These are phyloP conservation scores for Wickerhamiella galacta DNA, from an alignment of 805 yeast species.

Conservation along the genomic window DNA sequence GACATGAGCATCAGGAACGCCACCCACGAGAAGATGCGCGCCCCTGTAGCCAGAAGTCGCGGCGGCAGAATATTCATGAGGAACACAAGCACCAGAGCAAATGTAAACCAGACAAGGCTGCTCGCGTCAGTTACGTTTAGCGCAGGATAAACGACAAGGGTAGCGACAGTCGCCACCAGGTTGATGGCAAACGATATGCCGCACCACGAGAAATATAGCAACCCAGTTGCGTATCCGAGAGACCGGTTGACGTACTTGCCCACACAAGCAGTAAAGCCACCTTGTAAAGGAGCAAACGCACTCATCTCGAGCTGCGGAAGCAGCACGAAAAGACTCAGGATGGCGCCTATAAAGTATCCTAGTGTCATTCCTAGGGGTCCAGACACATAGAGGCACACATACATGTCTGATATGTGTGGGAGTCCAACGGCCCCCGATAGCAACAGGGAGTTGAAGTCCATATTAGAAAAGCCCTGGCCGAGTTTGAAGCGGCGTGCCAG, in stretches of 20 bases:
- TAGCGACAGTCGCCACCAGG: slow-evolving; percentile 54
- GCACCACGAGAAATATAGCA: slow-evolving; percentile 29
- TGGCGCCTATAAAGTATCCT: slow-evolving; percentile 6
- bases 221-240: slow-evolving; percentile 39
- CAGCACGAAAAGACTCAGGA: slow-evolving; percentile 4
- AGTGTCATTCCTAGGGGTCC: slow-evolving; percentile 11
- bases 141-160: slow-evolving; percentile 46
- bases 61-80: slow-evolving; percentile 3
- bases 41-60: slow-evolving; percentile 1
- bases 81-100: slow-evolving; percentile 5
- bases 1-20: neutral
- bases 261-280: slow-evolving; percentile 45
- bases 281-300: slow-evolving; percentile 36
- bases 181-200: slow-evolving; percentile 46
- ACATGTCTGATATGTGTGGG: slow-evolving; percentile 5
- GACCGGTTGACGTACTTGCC: slow-evolving; percentile 43
- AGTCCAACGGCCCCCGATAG: slow-evolving; percentile 9
- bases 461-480: too few relatives aligned
- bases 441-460: slow-evolving; percentile 9
- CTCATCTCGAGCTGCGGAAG: slow-evolving; percentile 32
- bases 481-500: too few relatives aligned
- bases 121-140: slow-evolving; percentile 26
- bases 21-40: neutral
- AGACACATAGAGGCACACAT: slow-evolving; percentile 4
- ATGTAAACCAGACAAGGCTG: slow-evolving; percentile 10